Evolutionary conservation across 2,329 filamentous ascomycete species (phyloP).

Genomic region (Fusarium sp.): DNA sequence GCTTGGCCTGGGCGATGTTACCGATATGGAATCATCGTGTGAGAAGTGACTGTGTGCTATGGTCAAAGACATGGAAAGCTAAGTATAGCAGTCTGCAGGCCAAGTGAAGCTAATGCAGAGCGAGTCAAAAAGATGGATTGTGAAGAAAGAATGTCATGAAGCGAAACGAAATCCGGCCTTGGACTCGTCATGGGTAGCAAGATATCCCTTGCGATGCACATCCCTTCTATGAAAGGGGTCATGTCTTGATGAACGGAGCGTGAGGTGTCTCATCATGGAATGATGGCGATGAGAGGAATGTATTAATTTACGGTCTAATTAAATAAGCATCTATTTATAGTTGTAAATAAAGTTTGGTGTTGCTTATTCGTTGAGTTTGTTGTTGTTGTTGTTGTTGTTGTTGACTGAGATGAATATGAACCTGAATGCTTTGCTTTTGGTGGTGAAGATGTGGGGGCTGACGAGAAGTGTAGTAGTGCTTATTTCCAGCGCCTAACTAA

Average conservation of each 20-base stretch:
- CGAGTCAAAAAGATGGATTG: neutral
- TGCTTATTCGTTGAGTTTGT: neutral
- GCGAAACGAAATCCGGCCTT: neutral
- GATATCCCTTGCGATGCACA: neutral
- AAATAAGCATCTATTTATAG: neutral
- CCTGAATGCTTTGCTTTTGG: neutral
- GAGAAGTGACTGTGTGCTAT: neutral
- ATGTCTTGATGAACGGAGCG: neutral
- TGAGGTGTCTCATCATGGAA: neutral
- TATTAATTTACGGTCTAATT: neutral
- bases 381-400: neutral
- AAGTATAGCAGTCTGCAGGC: neutral
- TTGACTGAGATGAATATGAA: neutral
- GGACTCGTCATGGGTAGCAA: neutral
- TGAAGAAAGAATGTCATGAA: neutral
- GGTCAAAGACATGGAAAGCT: slow-evolving; percentile 8
- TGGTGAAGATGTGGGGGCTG: neutral
- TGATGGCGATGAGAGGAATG: slow-evolving; percentile 2
- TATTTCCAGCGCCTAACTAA: neutral
- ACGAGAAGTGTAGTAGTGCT: neutral
- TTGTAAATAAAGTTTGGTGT: neutral
- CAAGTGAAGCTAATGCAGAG: neutral
- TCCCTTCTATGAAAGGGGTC: slow-evolving; percentile 13
- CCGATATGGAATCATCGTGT: neutral
- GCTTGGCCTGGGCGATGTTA: neutral